Evolutionary conservation across 2,329 filamentous ascomycete species (phyloP).

Genomic region (Aspergillus proliferans): DNA sequence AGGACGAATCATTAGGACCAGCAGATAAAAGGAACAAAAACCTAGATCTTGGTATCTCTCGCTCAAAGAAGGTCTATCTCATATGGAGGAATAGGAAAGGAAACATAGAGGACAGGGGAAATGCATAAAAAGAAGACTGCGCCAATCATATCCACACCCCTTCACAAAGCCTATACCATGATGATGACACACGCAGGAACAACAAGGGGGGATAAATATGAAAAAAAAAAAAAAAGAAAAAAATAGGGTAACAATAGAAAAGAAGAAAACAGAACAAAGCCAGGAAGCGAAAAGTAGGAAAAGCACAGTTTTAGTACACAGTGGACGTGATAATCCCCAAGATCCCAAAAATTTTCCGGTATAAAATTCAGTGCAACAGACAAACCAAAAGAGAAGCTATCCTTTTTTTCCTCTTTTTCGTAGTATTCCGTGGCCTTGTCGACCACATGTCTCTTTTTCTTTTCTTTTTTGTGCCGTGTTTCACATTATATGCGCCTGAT

Average conservation of each 20-base stretch:
- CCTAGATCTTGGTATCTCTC: constrained; percentile 38
- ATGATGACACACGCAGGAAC: constrained; percentile 16
- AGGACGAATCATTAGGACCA: constrained; percentile 1
- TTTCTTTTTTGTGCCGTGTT: constrained; percentile 15
- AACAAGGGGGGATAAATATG: constrained; percentile 6
- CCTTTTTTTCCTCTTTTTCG: constrained; percentile 3
- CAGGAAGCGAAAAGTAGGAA: constrained; percentile 6
- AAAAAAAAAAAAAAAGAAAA: constrained; percentile 6
- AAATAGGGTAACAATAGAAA: constrained; percentile 6
- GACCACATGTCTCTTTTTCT: constrained; percentile 6
- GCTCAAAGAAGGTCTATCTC: constrained; percentile 35
- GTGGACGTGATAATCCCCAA: constrained; percentile 18
- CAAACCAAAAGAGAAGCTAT: constrained; percentile 8
- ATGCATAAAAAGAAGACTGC: constrained; percentile 29
- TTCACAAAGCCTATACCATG: constrained; percentile 24
- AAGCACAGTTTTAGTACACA: constrained; percentile 6
- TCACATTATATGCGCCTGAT: constrained; percentile 32
- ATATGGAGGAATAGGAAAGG: constrained; percentile 21
- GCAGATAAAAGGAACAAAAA: constrained; percentile 20
- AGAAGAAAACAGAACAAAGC: constrained; percentile 10
- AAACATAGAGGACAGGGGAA: constrained; percentile 22
- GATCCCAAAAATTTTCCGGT: constrained; percentile 11
- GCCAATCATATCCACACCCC: constrained; percentile 31
- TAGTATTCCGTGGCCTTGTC: constrained; percentile 3
- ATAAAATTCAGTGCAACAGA: constrained; percentile 3